Conservation (phyloP, 768 basidiomycete genomes). For the Collybiopsis luxurians region DNA sequence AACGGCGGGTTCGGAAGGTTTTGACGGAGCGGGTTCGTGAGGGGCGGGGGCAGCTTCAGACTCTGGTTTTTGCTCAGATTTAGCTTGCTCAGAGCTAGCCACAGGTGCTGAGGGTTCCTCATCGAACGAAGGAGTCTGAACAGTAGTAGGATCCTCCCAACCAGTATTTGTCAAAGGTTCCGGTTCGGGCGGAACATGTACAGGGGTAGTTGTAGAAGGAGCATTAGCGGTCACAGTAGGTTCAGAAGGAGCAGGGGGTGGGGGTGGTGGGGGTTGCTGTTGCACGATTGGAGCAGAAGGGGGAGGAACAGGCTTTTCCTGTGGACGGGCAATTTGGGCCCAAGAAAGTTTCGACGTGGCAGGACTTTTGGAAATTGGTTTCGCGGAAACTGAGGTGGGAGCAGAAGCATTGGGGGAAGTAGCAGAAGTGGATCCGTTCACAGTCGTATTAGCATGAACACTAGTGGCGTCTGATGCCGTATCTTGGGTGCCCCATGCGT, state of each 20-base stretch:
- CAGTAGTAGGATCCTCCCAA: conserved; percentile 76
- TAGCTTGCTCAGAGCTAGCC: conserved; percentile 26
- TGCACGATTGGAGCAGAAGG: conserved; percentile 30
- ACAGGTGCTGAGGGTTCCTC: conserved; percentile 48
- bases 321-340: conserved; percentile 78
- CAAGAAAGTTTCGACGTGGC: conserved; percentile 79
- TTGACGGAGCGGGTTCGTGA: not conserved
- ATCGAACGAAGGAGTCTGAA: conserved; percentile 67
- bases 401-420: not conserved
- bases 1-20: not conserved
- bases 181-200: conserved; percentile 27
- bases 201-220: conserved; percentile 24
- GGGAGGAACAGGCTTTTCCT: conserved; percentile 58
- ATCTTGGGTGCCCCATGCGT: conserved; percentile 25
- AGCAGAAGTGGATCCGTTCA: not conserved
- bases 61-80: conserved; percentile 32
- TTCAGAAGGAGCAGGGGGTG: conserved; percentile 25
- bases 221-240: conserved; percentile 31
- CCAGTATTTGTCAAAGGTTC: conserved; percentile 35
- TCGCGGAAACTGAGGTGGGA: conserved; percentile 19
- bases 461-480: not conserved
- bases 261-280: conserved; percentile 5
- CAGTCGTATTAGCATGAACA: not conserved
- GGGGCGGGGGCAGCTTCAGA: not conserved
- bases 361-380: conserved; percentile 50